Evolutionary conservation across 352 stramenopile species (phyloP).

Genomic region (Pythium plurisporium): DNA sequence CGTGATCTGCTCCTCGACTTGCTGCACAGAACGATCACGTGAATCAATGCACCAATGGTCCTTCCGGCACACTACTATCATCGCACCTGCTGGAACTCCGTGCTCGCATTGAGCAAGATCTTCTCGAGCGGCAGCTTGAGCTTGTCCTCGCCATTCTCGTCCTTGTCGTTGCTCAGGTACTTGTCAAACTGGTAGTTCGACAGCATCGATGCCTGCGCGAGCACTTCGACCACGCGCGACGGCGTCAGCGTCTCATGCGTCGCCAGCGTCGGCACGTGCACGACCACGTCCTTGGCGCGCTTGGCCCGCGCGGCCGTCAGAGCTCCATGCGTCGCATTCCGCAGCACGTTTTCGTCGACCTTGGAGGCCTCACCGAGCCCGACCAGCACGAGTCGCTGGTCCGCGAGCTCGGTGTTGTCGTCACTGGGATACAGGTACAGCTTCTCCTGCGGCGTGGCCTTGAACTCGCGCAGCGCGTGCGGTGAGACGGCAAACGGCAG

Average conservation of each 20-base stretch:
- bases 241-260: constrained; percentile 23
- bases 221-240: constrained; percentile 52
- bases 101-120: constrained; percentile 52
- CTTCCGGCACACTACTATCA: too few species aligned
- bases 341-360: constrained; percentile 57
- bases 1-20: constrained; percentile 54
- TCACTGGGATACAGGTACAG: constrained; percentile 65
- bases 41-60: too few species aligned
- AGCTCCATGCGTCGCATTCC: constrained; percentile 62
- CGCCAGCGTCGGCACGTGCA: constrained; percentile 45
- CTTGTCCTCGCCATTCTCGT: constrained; percentile 60
- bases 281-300: constrained; percentile 40
- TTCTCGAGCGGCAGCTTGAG: constrained; percentile 58
- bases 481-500: constrained; percentile 67
- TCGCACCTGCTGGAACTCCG: constrained; percentile 52
- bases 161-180: constrained; percentile 58
- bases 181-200: constrained; percentile 88
- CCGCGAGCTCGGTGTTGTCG: constrained; percentile 27
- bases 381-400: constrained; percentile 67
- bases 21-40: constrained; percentile 27
- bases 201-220: constrained; percentile 74
- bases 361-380: constrained; percentile 65
- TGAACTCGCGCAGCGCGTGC: constrained; percentile 64
- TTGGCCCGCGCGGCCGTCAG: constrained; percentile 49
- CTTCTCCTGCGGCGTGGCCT: constrained; percentile 58